These are phyloP conservation scores for Thraustochytrium striatum DNA, from an alignment of 352 stramenopile genomes.

Conservation along the genomic window DNA sequence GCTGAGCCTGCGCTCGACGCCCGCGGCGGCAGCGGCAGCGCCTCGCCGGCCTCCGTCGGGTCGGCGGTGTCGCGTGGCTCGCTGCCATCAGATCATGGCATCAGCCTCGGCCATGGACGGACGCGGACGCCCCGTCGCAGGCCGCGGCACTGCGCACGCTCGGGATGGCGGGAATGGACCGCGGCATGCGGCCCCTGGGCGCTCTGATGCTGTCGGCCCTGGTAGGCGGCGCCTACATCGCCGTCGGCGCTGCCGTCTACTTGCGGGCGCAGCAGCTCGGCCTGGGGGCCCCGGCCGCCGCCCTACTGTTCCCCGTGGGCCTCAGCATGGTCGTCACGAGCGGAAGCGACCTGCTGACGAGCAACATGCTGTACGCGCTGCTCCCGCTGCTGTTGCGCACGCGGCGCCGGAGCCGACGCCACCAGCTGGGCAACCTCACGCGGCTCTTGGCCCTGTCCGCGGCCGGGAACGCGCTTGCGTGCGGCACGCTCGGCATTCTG, in stretches of 20 bases:
- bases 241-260: slow-evolving; percentile 4
- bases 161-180: slow-evolving; percentile 4
- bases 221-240: slow-evolving; percentile 27
- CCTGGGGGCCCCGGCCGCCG: not conserved
- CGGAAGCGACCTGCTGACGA: slow-evolving; percentile 35
- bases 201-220: not conserved
- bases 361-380: slow-evolving; percentile 40
- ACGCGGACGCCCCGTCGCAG: too few relatives aligned
- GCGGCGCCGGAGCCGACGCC: not conserved
- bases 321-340: slow-evolving; percentile 18
- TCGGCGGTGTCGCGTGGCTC: too few relatives aligned
- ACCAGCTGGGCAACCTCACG: not conserved
- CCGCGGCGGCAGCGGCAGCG: too few relatives aligned
- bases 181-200: not conserved
- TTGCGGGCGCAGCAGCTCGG: not conserved
- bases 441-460: not conserved
- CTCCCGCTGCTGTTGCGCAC: slow-evolving; percentile 7
- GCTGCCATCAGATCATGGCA: too few relatives aligned
- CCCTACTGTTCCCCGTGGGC: slow-evolving; percentile 20
- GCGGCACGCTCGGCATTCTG: not conserved
- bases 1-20: too few relatives aligned
- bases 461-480: slow-evolving; percentile 9
- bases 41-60: too few relatives aligned
- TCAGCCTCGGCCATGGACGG: too few relatives aligned
- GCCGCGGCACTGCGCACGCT: too few relatives aligned